These are phyloP conservation scores for Astrothelium macrocarpum DNA, from an alignment of 495 filamentous ascomycete species.

Conservation along the genomic window DNA sequence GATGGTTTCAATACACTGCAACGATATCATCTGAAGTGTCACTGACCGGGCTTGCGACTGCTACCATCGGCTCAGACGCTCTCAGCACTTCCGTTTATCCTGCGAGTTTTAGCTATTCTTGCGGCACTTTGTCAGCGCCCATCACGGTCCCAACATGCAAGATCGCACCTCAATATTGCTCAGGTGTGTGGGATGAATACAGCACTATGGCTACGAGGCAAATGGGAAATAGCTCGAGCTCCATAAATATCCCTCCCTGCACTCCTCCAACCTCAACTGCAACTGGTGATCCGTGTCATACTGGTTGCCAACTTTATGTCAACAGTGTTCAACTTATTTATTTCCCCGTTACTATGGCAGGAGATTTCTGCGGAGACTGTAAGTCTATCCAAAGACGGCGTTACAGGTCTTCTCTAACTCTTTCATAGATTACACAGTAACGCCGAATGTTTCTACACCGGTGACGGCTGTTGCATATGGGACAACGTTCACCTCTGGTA, in stretches of 20 bases:
- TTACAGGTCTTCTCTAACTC: not conserved
- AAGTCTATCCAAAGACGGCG: not conserved
- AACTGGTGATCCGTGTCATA: not conserved
- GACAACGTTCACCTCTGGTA: not conserved
- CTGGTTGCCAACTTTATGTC: slow-evolving; percentile 4
- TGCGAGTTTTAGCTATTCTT: not conserved
- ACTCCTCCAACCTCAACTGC: not conserved
- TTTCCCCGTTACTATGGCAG: slow-evolving; percentile 7
- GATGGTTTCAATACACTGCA: not conserved
- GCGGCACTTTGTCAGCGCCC: not conserved
- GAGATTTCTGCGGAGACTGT: not conserved
- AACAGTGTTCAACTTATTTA: slow-evolving; percentile 9
- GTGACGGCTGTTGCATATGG: not conserved
- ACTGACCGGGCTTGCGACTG: not conserved
- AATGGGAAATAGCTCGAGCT: not conserved
- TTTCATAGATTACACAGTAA: not conserved
- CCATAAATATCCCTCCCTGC: not conserved
- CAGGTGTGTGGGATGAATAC: not conserved
- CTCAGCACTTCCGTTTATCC: not conserved
- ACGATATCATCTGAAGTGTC: not conserved
- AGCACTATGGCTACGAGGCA: no score
- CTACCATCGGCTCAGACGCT: not conserved
- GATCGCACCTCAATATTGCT: not conserved
- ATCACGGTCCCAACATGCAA: not conserved
- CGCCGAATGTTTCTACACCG: not conserved